phyloP scores from a whole-genome alignment of 176 grass and related monocot species.

The Cenchrus purpureus region DNA sequence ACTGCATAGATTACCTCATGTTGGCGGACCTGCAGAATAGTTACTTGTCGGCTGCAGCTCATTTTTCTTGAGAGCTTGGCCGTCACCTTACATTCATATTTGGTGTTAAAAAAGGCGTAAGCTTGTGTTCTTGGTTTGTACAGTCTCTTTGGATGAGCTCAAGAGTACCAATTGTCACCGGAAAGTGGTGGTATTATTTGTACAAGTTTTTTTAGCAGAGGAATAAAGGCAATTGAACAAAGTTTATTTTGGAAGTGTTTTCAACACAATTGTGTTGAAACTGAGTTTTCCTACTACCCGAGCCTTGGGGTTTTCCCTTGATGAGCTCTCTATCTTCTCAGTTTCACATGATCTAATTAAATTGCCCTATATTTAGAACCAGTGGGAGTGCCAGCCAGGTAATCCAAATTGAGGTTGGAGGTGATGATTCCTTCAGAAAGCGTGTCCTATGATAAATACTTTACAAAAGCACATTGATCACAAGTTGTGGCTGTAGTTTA shows the following conservation, averaged over 20 bases:
- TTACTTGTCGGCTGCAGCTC: conserved; percentile 29
- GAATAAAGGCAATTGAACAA: conserved; percentile 18
- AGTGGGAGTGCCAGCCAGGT: not conserved
- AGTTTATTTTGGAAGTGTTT: not conserved
- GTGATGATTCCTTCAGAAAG: not conserved
- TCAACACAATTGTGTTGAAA: conserved; percentile 2
- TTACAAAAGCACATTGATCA: too few species aligned
- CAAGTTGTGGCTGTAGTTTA: conserved; percentile 73
- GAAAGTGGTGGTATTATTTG: conserved; percentile 6
- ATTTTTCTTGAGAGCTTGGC: conserved; percentile 51
- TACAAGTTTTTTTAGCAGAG: not conserved
- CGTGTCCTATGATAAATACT: too few species aligned
- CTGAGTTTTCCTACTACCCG: not conserved
- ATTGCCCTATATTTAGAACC: too few species aligned
- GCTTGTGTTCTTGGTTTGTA: not conserved
- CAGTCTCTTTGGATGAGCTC: not conserved
- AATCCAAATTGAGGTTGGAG: not conserved
- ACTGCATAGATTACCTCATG: conserved; percentile 31
- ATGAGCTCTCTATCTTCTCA: too few species aligned
- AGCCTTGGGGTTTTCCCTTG: not conserved
- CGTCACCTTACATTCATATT: not conserved
- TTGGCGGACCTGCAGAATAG: not conserved
- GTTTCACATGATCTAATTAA: too few species aligned
- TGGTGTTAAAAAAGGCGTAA: not conserved
- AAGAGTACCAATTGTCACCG: not conserved